phyloP scores from a whole-genome alignment of 2,329 filamentous ascomycete genomes.

The Pezicula carpinea region DNA sequence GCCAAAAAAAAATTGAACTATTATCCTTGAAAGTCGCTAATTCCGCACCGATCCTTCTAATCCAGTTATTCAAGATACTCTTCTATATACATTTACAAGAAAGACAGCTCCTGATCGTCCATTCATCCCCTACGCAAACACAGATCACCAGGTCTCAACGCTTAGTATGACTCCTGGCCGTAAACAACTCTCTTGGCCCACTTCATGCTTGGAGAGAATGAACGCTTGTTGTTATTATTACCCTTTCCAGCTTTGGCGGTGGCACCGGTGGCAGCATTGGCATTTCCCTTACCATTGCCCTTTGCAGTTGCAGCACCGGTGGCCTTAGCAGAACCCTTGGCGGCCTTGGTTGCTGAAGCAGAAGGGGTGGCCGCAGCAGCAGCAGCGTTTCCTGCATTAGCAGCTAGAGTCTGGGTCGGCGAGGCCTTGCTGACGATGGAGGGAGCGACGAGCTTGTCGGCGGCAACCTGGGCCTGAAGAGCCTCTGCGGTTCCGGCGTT shows the following conservation, averaged over 20 bases:
- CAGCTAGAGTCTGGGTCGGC: slow-evolving; percentile 30
- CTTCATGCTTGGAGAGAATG: neutral
- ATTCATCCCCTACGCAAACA: no score
- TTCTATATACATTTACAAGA: no score
- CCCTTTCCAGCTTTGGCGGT: no score
- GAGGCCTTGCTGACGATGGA: slow-evolving; percentile 27
- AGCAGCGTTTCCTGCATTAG: slow-evolving; percentile 13
- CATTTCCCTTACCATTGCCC: no score
- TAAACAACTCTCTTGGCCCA: neutral
- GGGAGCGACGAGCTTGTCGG: slow-evolving; percentile 28
- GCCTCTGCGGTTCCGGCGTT: slow-evolving; percentile 32
- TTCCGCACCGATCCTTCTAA: no score
- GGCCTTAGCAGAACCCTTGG: neutral
- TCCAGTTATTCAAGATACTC: no score
- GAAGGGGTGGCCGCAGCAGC: neutral
- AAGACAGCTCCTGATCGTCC: no score
- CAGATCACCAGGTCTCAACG: no score
- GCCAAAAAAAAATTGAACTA: no score
- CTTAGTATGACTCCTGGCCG: neutral
- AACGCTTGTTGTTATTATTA: slow-evolving; percentile 11
- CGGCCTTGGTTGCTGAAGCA: slow-evolving; percentile 11
- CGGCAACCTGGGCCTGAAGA: slow-evolving; percentile 27
- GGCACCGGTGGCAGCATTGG: no score
- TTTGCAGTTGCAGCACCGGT: slow-evolving; percentile 6
- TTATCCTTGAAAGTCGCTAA: no score